Percentiles rank a stretch among this genome's conserved stretches.
Conservation (phyloP, 2,329 filamentous ascomycete species). For the Ascosphaera aggregata region DNA sequence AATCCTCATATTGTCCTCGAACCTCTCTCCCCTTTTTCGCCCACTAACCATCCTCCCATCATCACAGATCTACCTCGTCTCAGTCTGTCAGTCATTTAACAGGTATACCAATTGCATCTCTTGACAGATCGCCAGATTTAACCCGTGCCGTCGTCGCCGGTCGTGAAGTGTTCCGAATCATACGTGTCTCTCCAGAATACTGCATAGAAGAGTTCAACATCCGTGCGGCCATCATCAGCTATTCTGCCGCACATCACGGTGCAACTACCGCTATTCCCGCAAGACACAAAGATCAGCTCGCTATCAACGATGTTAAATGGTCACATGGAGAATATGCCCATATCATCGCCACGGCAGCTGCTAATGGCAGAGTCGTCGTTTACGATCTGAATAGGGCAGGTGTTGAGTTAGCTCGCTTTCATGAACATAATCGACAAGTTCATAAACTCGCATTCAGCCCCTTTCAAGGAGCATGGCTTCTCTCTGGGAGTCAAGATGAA, state of each 20-base stretch:
- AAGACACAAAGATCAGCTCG: conserved; percentile 33
- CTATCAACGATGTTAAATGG: conserved; percentile 44
- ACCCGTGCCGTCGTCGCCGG: conserved; percentile 42
- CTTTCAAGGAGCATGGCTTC: conserved; percentile 32
- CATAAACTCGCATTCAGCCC: conserved; percentile 43
- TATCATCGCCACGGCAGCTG: conserved; percentile 38
- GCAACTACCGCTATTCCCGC: conserved; percentile 19
- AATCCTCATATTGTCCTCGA: conserved; percentile 6
- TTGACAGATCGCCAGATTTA: conserved; percentile 38
- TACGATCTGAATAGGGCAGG: conserved; percentile 39
- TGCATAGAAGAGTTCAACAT: conserved; percentile 41
- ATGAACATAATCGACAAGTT: conserved; percentile 41
- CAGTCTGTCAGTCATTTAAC: conserved; percentile 38
- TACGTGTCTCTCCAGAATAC: conserved; percentile 31
- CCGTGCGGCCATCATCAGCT: conserved; percentile 34
- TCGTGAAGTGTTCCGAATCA: conserved; percentile 41
- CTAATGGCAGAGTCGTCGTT: conserved; percentile 40
- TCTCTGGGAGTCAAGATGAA: conserved; percentile 42
- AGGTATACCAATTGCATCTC: conserved; percentile 37
- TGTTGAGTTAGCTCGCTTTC: conserved; percentile 36
- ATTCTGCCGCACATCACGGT: conserved; percentile 27
- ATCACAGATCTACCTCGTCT: conserved; percentile 21
- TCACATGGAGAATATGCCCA: conserved; percentile 36
- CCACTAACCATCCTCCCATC: conserved; percentile 2
- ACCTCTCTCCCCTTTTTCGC: not conserved